Conservation (phyloP, 805 yeast genomes). For the Saturnispora galanensis region DNA sequence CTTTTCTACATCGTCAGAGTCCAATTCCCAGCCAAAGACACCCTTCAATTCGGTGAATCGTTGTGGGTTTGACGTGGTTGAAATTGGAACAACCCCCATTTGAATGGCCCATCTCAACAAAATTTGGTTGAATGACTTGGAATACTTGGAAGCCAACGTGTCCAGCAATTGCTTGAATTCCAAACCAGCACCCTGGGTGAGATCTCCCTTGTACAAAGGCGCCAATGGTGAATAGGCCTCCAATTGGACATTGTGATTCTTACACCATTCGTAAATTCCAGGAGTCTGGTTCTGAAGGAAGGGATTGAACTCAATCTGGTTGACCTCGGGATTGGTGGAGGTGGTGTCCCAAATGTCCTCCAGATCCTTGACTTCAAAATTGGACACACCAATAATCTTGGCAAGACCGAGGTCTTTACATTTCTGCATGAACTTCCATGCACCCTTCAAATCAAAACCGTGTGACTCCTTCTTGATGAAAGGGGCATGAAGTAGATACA, state of each 20-base stretch:
- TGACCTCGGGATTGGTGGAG: conserved; percentile 50
- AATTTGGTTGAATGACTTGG: conserved; percentile 31
- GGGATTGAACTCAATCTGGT: conserved; percentile 65
- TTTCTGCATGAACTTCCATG: conserved; percentile 51
- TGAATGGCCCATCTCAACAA: conserved; percentile 38
- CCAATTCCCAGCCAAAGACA: conserved; percentile 26
- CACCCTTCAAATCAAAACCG: conserved; percentile 38
- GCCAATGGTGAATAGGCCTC: conserved; percentile 65
- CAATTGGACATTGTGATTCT: conserved; percentile 39
- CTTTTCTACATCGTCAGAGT: conserved; percentile 21
- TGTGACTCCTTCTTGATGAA: conserved; percentile 35
- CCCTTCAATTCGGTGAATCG: conserved; percentile 31
- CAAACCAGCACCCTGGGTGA: conserved; percentile 30
- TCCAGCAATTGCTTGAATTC: conserved; percentile 27
- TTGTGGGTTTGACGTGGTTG: conserved; percentile 34
- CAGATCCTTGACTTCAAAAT: conserved; percentile 44
- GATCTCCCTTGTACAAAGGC: conserved; percentile 41
- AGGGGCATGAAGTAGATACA: conserved; percentile 59
- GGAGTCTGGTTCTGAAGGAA: conserved; percentile 57
- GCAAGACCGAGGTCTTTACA: conserved; percentile 45
- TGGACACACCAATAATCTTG: conserved; percentile 62
- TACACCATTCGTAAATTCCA: conserved; percentile 42
- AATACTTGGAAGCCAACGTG: conserved; percentile 27
- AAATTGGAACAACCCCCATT: conserved; percentile 34
- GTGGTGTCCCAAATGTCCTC: conserved; percentile 34